Percentiles rank a stretch among this genome's conserved stretches.
These are phyloP conservation scores for Chlorella sorokiniana DNA, from an alignment of 139 green algal species.

Conservation along the genomic window DNA sequence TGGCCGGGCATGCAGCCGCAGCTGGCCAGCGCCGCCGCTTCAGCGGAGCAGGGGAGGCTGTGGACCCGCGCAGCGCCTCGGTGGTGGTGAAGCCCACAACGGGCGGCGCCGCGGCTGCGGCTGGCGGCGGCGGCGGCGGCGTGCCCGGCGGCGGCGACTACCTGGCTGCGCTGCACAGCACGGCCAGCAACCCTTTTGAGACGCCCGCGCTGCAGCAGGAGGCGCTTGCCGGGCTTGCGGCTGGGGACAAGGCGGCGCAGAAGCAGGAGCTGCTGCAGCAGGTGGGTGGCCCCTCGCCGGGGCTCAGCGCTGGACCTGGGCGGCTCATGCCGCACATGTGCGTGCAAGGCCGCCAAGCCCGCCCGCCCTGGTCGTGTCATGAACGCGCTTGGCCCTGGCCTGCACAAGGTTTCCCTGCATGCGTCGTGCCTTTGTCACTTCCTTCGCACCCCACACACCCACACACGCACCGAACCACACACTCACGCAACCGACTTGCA, in stretches of 20 bases:
- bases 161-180: slow-evolving; percentile 25
- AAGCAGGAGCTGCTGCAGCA: slow-evolving; percentile 36
- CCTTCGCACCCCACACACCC: too few relatives aligned
- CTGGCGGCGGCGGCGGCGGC: background rate
- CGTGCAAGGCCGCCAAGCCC: background rate
- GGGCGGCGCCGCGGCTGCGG: background rate
- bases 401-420: too few relatives aligned
- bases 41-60: background rate
- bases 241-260: slow-evolving; percentile 5
- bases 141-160: slow-evolving; percentile 7
- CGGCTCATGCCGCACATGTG: background rate
- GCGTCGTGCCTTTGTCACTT: too few relatives aligned
- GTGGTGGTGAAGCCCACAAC: slow-evolving; percentile 7
- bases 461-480: too few relatives aligned
- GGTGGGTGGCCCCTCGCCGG: too few relatives aligned
- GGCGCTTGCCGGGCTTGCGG: background rate
- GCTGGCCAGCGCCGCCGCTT: background rate
- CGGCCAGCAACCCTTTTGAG: slow-evolving; percentile 26
- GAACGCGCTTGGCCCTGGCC: too few relatives aligned
- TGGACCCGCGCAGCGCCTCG: slow-evolving; percentile 4
- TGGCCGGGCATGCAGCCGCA: background rate
- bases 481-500: too few relatives aligned
- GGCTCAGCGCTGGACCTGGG: background rate
- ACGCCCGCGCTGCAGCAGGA: slow-evolving; percentile 26
- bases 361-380: too few relatives aligned